Base-by-base conservation (phyloP, 1,284 basidiomycete species). In the Leccinum fuscescens region DNA sequence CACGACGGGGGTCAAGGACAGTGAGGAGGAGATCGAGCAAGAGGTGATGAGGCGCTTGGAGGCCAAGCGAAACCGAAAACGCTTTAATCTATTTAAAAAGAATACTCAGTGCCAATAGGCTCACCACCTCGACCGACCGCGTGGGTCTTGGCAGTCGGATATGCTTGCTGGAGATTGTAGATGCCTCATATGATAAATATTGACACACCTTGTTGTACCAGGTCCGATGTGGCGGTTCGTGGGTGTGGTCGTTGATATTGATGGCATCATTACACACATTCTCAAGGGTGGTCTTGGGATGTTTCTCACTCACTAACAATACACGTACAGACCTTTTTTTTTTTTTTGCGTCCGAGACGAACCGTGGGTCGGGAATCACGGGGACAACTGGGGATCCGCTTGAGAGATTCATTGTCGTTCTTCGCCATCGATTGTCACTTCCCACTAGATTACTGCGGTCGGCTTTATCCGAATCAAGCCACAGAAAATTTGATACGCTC, bases 1-100 rank as follows among this genome's bases (percentile, higher is more conserved):
- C 74, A 76, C 86, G 53, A 78, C 85, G 58, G 90, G 89, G 27
- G 84, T 81, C 3, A 71, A 79, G 57, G 79, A 90, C 60, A 82
- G 86, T 52, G 91, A 93, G 52, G 86, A 86, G 67, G 92, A 94
- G 78, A 82, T 90, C 54, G 92, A 93, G 74, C 78, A 83, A 50
- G 89, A 92, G 74, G 84, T 84, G 56, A 76, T 80, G 66, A 74
- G 76, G 63, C 73, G 77, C 60, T 75, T 86, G 22, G 86, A 81
- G 56, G 79, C 76, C 60, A 92, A 89, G 77, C 79, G 76, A 64
- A 75, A 74, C 60, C 72, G 74, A 54, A 67, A 69, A n/a, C 74
- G 69, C 55, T 74, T 76, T 62, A 72, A 74, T n/a, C 42, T 69
- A 49, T 58, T 75, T 49, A 62, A 58, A 52, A 69, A 6, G 48